Base-by-base conservation (phyloP, 2,329 filamentous ascomycete genomes). In the Colletotrichum chrysophilum region DNA sequence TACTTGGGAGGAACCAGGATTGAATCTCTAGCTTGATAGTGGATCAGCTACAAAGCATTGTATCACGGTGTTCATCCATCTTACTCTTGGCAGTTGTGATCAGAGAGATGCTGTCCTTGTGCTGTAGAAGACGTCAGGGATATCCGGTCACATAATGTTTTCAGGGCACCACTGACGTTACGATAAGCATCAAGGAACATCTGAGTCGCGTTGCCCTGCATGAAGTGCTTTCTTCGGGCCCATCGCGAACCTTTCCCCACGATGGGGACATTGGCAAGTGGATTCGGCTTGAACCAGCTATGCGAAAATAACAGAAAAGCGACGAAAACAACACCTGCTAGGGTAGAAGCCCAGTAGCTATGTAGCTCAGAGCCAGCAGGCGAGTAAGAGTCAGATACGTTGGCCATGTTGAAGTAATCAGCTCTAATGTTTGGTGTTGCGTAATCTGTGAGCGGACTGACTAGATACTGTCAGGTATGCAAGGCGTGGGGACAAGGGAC, bases 131-230 rank as follows among this genome's bases (percentile, higher is more conserved):
- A 13, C n/a, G n/a, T 52, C 12, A 52, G 43, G 43, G 2, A 21
- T 43, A 24, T 52, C 12, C 12, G 3, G n/a, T n/a, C 43, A 7
- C 10, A 3, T 0, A 2, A 21, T 1, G n/a, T 1, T 52, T 13
- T 0, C 10, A 21, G 43, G 43, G 43, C 43, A 52, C 43, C 0
- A 38, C 65, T 14, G 7, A 66, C 64, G 36, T 48, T 55, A 5
- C 38, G 38, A 21, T 66, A 66, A 32, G 64, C 64, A 32, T 66
- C 64, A 14, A 66, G 64, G 12, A 66, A 66, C 64, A 66, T 66
- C 24, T 34, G 26, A 55, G 38, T 66, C 26, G 64, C 64, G 28
- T 66, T 66, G 16, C 64, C 64, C 38, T 66, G 64, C 64, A 66
- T 55, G 24, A 66, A 66, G 3, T 52, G 38, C 38, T 66, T 66